Conservation (phyloP, 176 grass and related monocot species). For the Bonia amplexicaulis region DNA sequence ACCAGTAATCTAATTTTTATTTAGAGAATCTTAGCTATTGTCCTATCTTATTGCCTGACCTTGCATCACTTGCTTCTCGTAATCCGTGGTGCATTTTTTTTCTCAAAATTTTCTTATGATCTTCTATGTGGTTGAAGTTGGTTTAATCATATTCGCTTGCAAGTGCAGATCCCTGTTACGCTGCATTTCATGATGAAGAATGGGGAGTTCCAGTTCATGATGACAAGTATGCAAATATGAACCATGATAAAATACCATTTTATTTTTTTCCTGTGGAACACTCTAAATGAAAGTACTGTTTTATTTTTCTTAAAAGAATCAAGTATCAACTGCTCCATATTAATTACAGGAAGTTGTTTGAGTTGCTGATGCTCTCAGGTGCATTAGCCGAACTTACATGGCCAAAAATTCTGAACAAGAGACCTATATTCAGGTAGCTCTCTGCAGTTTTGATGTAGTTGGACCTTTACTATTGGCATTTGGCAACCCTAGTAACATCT, state of each 20-base stretch:
- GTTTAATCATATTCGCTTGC: not conserved
- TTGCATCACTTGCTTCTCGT: not conserved
- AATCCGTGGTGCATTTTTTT: not conserved
- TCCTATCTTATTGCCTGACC: not conserved
- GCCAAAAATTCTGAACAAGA: conserved; percentile 84
- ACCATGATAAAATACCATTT: not conserved
- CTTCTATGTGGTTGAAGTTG: not conserved
- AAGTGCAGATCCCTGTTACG: conserved; percentile 64
- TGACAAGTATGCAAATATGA: conserved; percentile 54
- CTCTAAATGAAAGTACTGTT: not conserved
- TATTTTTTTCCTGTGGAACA: not conserved
- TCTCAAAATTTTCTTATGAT: not conserved
- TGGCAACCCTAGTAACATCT: conserved; percentile 18
- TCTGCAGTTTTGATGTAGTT: conserved; percentile 21
- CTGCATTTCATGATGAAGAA: conserved; percentile 81
- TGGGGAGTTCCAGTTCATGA: conserved; percentile 81
- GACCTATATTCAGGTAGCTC: conserved; percentile 71
- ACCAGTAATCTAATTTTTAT: not conserved
- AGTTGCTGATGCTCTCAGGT: conserved; percentile 82
- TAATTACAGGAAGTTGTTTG: conserved; percentile 82
- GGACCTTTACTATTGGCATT: not conserved
- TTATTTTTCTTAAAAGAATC: conserved; percentile 11
- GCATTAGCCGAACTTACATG: conserved; percentile 91
- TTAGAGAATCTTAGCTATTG: not conserved
- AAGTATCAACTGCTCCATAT: conserved; percentile 16